These are phyloP conservation scores for Cucurbita ficifolia DNA, from an alignment of 306 rosid species.

Conservation along the genomic window DNA sequence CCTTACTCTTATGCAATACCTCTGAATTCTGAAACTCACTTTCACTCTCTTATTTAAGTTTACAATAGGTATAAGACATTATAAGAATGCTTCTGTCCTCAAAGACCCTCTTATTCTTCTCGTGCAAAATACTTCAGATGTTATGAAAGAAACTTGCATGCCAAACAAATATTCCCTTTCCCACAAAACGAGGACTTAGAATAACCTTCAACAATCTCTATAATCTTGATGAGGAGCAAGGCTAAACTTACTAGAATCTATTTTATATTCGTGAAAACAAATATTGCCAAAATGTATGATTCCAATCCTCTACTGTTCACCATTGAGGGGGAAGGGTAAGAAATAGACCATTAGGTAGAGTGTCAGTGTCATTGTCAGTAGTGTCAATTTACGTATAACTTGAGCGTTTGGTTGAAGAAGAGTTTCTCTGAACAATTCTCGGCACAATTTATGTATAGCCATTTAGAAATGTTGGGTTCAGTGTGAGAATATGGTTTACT, in stretches of 20 bases:
- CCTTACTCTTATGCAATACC: background rate
- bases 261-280: background rate
- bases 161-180: too few relatives aligned
- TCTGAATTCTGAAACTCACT: background rate
- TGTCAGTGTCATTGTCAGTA: background rate
- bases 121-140: background rate
- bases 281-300: background rate
- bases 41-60: background rate
- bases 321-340: background rate
- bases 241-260: background rate
- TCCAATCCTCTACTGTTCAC: background rate
- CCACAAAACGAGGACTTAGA: too few relatives aligned
- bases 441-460: background rate
- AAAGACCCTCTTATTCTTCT: background rate
- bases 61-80: background rate
- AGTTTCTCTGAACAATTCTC: background rate
- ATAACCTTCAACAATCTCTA: too few relatives aligned
- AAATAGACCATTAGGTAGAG: background rate
- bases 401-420: background rate
- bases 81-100: background rate
- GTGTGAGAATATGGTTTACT: background rate
- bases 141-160: background rate
- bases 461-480: background rate
- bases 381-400: too few relatives aligned
- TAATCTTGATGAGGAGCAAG: too few relatives aligned